Evolutionary conservation across 1,284 basidiomycete genomes (phyloP), one percentile per base, ranked within the genome.

Genomic region (Ceratobasidium sp.): DNA sequence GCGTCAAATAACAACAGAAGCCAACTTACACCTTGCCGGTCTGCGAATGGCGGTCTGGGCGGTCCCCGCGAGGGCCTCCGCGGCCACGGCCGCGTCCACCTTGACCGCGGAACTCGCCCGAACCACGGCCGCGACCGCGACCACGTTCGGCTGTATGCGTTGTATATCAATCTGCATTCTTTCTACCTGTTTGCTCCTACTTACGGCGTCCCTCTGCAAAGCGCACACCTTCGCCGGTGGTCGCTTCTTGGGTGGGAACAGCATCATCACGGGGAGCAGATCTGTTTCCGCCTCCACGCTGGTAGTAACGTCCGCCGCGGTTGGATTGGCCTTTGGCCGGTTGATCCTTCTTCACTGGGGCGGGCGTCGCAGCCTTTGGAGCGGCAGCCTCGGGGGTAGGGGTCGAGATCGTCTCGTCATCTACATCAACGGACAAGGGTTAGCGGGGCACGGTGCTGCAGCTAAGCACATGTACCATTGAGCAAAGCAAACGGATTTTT

Each of bases 401-500:
- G 23, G 65, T 21, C 4, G 70, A 64, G 34, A 18, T 21, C 36
- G 48, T n/a, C 28, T 77, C 76, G 76, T 86, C 85, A 76, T 86
- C 87, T 81, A 83, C 36, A 69, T 71, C 60, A 64, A 61, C 70
- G 39, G 57, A 28, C 45, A 50, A 73, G 23, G 36, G 36, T 70
- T 60, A 71, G 14, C 36, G 21, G 6, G 28, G 39, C 28, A 26
- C 52, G 5, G 2, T 23, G 8, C 18, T 9, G 30, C 41, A 26
- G 34, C 46, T 50, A 32, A 52, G 34, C 34, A 26, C 34, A 84
- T 84, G 76, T 75, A 91, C 90, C 89, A 81, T 89, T 88, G 80
- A 93, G 85, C 82, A 93, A 79, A 80, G 91, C 87, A 84, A 93
- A 93, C 77, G 87, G 87, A 83, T 93, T 93, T 87, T 83, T 88